Evolutionary conservation across 2,329 filamentous ascomycete genomes (phyloP).

Genomic region (Aspergillus cejpii): DNA sequence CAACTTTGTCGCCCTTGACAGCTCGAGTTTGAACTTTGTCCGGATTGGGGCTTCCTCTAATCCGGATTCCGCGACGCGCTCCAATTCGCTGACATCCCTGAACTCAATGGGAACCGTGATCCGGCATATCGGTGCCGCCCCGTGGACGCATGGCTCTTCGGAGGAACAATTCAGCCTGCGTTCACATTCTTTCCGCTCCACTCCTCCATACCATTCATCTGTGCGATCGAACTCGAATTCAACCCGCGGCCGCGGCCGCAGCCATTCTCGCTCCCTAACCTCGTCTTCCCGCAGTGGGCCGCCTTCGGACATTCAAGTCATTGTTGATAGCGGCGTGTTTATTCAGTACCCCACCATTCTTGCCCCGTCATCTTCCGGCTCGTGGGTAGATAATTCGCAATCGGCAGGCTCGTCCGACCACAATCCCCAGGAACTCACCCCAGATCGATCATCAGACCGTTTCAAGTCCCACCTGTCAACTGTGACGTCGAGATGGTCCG

Average conservation of each 20-base stretch:
- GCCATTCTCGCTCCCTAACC: slow-evolving; percentile 29
- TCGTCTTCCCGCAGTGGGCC: slow-evolving; percentile 32
- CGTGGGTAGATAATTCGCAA: slow-evolving; percentile 34
- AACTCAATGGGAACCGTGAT: slow-evolving; percentile 40
- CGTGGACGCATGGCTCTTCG: slow-evolving; percentile 31
- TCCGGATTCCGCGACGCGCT: slow-evolving; percentile 28
- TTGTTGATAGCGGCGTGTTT: slow-evolving; percentile 32
- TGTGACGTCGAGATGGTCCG: slow-evolving; percentile 40
- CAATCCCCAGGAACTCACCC: slow-evolving; percentile 26
- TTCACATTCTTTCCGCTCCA: slow-evolving; percentile 37
- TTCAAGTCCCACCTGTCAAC: slow-evolving; percentile 42
- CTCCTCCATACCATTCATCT: slow-evolving; percentile 33
- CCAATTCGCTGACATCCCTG: slow-evolving; percentile 38
- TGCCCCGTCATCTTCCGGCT: slow-evolving; percentile 36
- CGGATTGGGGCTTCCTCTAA: slow-evolving; percentile 28
- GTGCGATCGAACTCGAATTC: slow-evolving; percentile 33
- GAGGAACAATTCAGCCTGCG: slow-evolving; percentile 30
- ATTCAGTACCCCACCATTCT: slow-evolving; percentile 37
- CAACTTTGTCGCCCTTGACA: slow-evolving; percentile 36
- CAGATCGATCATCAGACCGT: slow-evolving; percentile 30
- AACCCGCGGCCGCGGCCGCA: slow-evolving; percentile 22
- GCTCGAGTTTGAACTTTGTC: slow-evolving; percentile 36
- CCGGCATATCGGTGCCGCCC: slow-evolving; percentile 30
- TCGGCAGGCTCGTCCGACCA: slow-evolving; percentile 18
- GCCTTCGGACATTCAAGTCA: slow-evolving; percentile 34